A percentile compares a stretch with the other conserved stretches of the same genome.
Conservation (phyloP, 257 asterid species). For the Solanum chmielewskii region DNA sequence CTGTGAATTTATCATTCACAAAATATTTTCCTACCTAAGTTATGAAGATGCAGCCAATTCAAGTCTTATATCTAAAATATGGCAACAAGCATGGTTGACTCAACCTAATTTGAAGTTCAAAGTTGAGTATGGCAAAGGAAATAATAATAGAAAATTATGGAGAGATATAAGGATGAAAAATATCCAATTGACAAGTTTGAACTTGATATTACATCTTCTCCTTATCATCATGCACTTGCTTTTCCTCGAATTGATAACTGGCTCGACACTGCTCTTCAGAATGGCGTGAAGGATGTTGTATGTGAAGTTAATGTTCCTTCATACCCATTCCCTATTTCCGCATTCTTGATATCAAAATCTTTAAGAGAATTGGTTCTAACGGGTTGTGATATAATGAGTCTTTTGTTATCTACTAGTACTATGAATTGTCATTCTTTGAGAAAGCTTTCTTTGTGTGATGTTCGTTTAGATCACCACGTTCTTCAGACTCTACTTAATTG, state of each 20-base stretch:
- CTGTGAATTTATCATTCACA: background rate
- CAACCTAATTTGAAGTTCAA: background rate
- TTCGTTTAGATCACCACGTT: background rate
- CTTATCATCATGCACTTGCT: background rate
- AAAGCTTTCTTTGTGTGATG: background rate
- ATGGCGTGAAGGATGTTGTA: background rate
- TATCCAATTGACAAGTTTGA: background rate
- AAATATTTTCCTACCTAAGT: background rate
- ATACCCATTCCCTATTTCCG: background rate
- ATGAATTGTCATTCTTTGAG: background rate
- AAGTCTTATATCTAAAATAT: background rate
- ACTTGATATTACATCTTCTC: background rate
- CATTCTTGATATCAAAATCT: background rate
- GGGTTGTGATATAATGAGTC: background rate
- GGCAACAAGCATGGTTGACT: background rate
- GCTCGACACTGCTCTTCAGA: background rate
- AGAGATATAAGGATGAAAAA: background rate
- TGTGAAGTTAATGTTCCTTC: background rate
- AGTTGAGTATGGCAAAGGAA: background rate
- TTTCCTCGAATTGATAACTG: background rate
- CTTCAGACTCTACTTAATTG: background rate
- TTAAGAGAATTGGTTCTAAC: background rate
- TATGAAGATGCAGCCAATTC: background rate
- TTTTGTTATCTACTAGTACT: background rate
- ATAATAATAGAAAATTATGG: background rate